phyloP scores from a whole-genome alignment of 495 filamentous ascomycete species.

The Penicillium roqueforti region DNA sequence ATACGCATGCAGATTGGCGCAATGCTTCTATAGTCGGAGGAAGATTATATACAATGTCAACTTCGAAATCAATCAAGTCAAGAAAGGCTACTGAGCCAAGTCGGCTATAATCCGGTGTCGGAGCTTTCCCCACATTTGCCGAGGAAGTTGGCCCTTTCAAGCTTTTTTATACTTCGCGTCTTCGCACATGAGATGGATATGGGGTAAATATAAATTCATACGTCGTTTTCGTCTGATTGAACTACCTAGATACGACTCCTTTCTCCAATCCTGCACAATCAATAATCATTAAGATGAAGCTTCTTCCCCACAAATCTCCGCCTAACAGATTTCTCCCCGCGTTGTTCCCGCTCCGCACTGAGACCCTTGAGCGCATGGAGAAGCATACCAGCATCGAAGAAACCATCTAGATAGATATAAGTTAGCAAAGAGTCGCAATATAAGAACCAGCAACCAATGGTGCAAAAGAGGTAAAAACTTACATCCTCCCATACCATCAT shows the following conservation, averaged over 20 bases:
- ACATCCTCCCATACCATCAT: slow-evolving; percentile 91
- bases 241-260: neutral
- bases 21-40: neutral
- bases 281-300: slow-evolving; percentile 72
- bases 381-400: slow-evolving; percentile 94
- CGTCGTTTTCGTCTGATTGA: neutral
- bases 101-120: slow-evolving; percentile 13
- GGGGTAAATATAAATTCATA: neutral
- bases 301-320: slow-evolving; percentile 76
- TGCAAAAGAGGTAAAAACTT: slow-evolving; percentile 43
- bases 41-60: neutral
- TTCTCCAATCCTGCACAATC: slow-evolving; percentile 7
- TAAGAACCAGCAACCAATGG: slow-evolving; percentile 3
- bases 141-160: neutral
- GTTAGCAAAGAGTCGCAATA: slow-evolving; percentile 23
- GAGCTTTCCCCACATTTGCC: slow-evolving; percentile 8
- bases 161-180: neutral
- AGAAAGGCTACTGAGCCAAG: slow-evolving; percentile 4
- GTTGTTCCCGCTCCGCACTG: slow-evolving; percentile 47
- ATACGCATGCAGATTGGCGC: neutral
- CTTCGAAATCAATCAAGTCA: neutral
- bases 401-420: slow-evolving; percentile 61
- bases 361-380: slow-evolving; percentile 75
- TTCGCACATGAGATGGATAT: neutral
- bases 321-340: slow-evolving; percentile 39